Base-by-base conservation (phyloP, 371 early-diverging fungal species). In the Mucor sp. region DNA sequence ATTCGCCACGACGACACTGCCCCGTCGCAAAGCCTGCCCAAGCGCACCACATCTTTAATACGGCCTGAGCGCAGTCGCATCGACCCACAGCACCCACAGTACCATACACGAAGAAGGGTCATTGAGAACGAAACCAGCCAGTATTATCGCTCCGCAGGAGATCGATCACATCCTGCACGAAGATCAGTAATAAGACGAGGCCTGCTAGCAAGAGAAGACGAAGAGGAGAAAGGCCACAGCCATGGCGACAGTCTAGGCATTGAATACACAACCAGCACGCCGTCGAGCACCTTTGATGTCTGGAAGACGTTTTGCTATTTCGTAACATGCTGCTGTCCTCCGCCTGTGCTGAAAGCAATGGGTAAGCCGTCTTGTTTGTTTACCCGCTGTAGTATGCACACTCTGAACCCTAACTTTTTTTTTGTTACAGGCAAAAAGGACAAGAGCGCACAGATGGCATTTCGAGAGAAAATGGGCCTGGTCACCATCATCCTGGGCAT, bases 391-490 rank as follows among this genome's bases (percentile, higher is more conserved):
- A 8, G 23, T 17, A 23, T 57, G 25, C 32, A 55, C n/a, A n/a
- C n/a, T n/a, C 6, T 21, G 14, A 53, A 53, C 27, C 53, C 25
- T 50, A 7, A 50, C 21, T 6, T 7, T 21, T n/a, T 27, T 6
- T 62, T 11, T 35, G 9, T 11, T 35, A 4, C 69, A 85, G 86
- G 88, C 37, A 86, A 82, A 71, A 72, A 74, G 47, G 83, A 85
- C 57, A 65, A 75, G 32, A 82, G 77, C 27, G 79, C 88, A 12
- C 93, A 89, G 75, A 92, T 88, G 66, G 97, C 95, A 17, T 95
- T 91, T 87, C 80, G 94, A 72, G 95, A 95, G 74, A 95, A 95
- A 66, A 90, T 94, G 21, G 92, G 90, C 0, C 81, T 95, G 25
- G 89, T 91, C 23, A 78, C 80, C 56, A 87, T 94, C 47, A 93